Conservation (phyloP, 2,329 filamentous ascomycete genomes). For the Helotiales sp. region DNA sequence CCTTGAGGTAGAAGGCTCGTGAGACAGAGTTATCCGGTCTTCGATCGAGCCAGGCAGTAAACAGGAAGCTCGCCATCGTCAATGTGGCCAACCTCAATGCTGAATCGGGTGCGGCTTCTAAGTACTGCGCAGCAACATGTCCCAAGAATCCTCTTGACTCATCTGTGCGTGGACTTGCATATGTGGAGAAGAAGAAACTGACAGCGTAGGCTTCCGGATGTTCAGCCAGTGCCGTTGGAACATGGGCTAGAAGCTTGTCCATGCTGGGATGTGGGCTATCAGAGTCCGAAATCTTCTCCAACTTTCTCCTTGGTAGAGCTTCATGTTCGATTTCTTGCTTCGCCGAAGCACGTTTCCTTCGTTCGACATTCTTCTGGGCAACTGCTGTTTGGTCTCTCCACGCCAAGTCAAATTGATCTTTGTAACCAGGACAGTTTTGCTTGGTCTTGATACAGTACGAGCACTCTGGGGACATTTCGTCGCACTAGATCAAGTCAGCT, state of each 20-base stretch:
- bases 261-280: background rate
- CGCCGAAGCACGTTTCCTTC: background rate
- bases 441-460: constrained; percentile 12
- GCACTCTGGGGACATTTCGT: constrained; percentile 9
- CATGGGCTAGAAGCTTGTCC: background rate
- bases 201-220: constrained; percentile 3
- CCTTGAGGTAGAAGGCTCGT: constrained; percentile 5
- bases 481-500: constrained; percentile 9
- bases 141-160: constrained; percentile 7
- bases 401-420: constrained; percentile 14
- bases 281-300: background rate
- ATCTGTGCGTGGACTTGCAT: constrained; percentile 3
- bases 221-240: background rate
- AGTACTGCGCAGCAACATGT: constrained; percentile 3
- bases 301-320: background rate
- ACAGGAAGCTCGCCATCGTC: constrained; percentile 7
- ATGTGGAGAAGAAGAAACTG: constrained; percentile 9
- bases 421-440: constrained; percentile 15
- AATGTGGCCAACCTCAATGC: constrained; percentile 7
- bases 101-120: background rate
- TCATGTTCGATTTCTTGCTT: background rate
- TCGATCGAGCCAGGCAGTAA: constrained; percentile 7
- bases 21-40: constrained; percentile 5
- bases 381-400: constrained; percentile 17
- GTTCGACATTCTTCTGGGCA: constrained; percentile 13